Evolutionary conservation across 768 basidiomycete genomes (phyloP).

Genomic region (Crepidotus variabilis): DNA sequence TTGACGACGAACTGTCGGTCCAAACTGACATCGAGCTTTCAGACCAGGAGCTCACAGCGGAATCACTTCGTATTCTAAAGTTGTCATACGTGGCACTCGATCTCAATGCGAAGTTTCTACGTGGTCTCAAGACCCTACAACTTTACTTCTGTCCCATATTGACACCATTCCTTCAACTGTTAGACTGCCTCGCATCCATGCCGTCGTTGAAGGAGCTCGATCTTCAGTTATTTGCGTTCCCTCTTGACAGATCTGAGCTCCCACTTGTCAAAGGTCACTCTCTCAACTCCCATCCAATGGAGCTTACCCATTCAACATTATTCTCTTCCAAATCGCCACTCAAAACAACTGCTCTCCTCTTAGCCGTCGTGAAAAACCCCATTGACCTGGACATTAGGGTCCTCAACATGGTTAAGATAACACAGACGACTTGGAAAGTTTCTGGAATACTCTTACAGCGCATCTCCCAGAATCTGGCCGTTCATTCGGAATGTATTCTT

Average conservation of each 20-base stretch:
- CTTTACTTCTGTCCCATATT: background rate
- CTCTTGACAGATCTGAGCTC: background rate
- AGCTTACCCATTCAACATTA: background rate
- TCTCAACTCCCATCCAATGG: background rate
- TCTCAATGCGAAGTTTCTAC: background rate
- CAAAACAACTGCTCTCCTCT: no score
- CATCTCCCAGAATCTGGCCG: no score
- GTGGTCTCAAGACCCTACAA: background rate
- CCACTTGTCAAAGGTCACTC: background rate
- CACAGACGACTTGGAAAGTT: no score
- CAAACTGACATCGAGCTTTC: background rate
- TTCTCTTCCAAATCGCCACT: no score
- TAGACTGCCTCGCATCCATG: background rate
- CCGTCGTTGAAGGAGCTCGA: background rate
- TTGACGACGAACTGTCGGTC: background rate
- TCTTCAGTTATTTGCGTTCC: background rate
- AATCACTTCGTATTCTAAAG: background rate
- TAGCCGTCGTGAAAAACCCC: no score
- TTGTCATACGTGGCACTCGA: background rate
- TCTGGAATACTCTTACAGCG: no score
- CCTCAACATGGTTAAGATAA: no score
- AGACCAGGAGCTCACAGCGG: background rate
- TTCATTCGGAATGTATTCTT: no score
- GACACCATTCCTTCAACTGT: background rate
- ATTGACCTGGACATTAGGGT: no score